Conservation (phyloP, 2,329 filamentous ascomycete genomes). For the Pseudogymnoascus sp. region DNA sequence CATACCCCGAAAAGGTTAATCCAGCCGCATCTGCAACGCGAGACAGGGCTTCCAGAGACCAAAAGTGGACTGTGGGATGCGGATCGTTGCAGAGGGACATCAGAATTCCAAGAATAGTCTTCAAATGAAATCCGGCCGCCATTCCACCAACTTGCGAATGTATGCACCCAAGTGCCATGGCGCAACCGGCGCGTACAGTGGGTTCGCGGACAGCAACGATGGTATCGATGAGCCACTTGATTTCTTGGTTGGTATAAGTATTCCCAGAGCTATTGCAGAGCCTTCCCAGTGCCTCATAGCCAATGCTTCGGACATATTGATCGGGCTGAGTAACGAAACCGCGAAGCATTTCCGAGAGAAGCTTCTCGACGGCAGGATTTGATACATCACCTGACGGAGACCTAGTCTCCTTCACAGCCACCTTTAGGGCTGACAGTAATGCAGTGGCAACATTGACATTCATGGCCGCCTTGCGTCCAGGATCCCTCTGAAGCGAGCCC, state of each 20-base stretch:
- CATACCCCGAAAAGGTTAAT: slow-evolving; percentile 83
- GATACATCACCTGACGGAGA: slow-evolving; percentile 67
- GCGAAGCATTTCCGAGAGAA: slow-evolving; percentile 68
- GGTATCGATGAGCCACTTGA: slow-evolving; percentile 86
- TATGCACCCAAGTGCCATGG: slow-evolving; percentile 86
- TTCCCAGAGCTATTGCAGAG: slow-evolving; percentile 75
- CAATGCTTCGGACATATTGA: slow-evolving; percentile 75
- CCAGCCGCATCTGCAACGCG: slow-evolving; percentile 87
- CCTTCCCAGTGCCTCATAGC: slow-evolving; percentile 76
- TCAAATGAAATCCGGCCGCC: slow-evolving; percentile 92
- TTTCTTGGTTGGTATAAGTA: slow-evolving; percentile 77
- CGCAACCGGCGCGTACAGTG: slow-evolving; percentile 86
- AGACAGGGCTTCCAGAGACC: slow-evolving; percentile 84
- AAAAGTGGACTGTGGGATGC: slow-evolving; percentile 91
- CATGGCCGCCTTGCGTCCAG: slow-evolving; percentile 82
- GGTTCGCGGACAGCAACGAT: slow-evolving; percentile 93
- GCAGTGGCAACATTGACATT: slow-evolving; percentile 83
- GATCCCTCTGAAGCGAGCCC: slow-evolving; percentile 71
- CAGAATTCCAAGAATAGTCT: slow-evolving; percentile 95
- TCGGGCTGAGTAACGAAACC: slow-evolving; percentile 77
- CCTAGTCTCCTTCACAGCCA: slow-evolving; percentile 72
- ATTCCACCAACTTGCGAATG: slow-evolving; percentile 95
- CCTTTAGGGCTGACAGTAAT: slow-evolving; percentile 71
- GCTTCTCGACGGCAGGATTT: slow-evolving; percentile 68
- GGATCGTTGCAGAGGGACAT: slow-evolving; percentile 96